These are phyloP conservation scores for Mercurialis annua DNA, from an alignment of 345 rosid genomes.

Conservation along the genomic window DNA sequence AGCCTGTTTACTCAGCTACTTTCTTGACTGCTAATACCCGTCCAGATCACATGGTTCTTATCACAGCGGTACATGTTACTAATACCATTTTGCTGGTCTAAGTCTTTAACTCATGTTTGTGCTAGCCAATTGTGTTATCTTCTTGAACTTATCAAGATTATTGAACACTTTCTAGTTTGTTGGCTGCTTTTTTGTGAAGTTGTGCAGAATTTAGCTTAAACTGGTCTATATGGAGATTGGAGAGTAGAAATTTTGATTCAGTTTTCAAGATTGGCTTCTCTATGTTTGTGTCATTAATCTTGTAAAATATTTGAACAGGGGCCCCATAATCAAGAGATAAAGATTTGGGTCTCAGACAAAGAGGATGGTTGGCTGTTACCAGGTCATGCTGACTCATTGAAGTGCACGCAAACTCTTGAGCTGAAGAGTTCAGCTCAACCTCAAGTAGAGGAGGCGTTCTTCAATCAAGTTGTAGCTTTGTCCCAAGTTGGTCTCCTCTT, in stretches of 20 bases:
- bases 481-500: slow-evolving; percentile 64
- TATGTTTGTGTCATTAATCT: not conserved
- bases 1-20: slow-evolving; percentile 66
- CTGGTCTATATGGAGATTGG: slow-evolving; percentile 1
- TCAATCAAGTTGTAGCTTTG: slow-evolving; percentile 76
- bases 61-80: slow-evolving; percentile 63
- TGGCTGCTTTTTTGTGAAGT: too few relatives aligned
- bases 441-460: slow-evolving; percentile 61
- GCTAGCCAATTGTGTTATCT: slow-evolving; percentile 7
- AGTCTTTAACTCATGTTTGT: not conserved
- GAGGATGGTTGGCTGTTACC: slow-evolving; percentile 85
- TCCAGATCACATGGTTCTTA: slow-evolving; percentile 78
- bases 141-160: not conserved
- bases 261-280: not conserved
- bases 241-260: not conserved
- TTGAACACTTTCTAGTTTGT: not conserved
- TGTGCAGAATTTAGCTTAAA: not conserved
- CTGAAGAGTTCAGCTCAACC: slow-evolving; percentile 67
- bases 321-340: slow-evolving; percentile 70
- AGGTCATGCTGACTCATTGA: slow-evolving; percentile 61
- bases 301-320: slow-evolving; percentile 43
- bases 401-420: slow-evolving; percentile 72
- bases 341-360: slow-evolving; percentile 69
- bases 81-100: not conserved
- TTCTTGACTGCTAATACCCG: slow-evolving; percentile 65